Evolutionary conservation across 176 grass and related monocot species (phyloP), one percentile per base, ranked within the genome.

Genomic region (Carex scoparia): DNA sequence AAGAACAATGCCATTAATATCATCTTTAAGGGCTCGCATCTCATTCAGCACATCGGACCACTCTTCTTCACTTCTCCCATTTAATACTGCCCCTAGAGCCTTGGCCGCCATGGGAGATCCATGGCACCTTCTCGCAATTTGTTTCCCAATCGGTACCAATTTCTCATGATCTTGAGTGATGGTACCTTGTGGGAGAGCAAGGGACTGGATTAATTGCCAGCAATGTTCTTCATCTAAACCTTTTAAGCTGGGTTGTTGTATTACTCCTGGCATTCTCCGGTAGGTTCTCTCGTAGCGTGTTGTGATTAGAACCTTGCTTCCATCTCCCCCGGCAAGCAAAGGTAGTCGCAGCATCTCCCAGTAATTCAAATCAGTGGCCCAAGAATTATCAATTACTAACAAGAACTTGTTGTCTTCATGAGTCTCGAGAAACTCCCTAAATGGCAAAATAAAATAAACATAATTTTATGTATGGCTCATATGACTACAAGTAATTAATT

Each of bases 71-170:
- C 85, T 49, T 84, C 72, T n/a, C 2, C 80, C 70, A 5, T 84
- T 81, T 60, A 95, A 87, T 83, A 92, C 79, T 62, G 54, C 51
- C 13, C 66, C 66, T 15, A 69, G 67, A 40, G 14, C 89, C 16
- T 87, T 92, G 10, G 85, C 79, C 11, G 90, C 93, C 27, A 95
- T 87, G 1, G 87, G 93, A n/a, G 84, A 91, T 15, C 93, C 93
- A 79, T 58, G 28, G 42, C 90, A 92, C 35, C 80, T 90, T 14
- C 2, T n/a, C 0, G 80, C 93, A 64, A 95, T 90, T 3, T 49
- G 15, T 65, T 4, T 84, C 44, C 89, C 92, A 59, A 91, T 86
- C 16, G 18, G 27, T 32, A 80, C 83, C 65, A 87, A 72, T 78
- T 35, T 78, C 46, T 55, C 0, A 0, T 9, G 7, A 42, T 70